Evolutionary conservation across 345 rosid species (phyloP).

Genomic region (Ailanthus altissimus): DNA sequence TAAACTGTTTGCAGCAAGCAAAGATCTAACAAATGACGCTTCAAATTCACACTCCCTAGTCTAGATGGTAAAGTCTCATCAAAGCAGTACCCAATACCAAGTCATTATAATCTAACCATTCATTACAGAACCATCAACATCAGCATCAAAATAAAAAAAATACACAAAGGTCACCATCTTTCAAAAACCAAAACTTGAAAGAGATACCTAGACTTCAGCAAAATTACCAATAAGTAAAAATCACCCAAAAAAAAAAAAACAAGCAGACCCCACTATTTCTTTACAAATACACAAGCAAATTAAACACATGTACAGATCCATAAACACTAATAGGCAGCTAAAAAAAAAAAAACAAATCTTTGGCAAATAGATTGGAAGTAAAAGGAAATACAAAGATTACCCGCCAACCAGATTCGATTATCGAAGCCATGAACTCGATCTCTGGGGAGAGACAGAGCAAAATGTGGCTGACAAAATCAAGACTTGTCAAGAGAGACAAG

Average conservation of each 20-base stretch:
- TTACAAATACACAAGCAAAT: neutral
- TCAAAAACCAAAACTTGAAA: neutral
- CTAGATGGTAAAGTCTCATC: neutral
- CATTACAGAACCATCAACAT: neutral
- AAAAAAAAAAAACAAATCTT: neutral
- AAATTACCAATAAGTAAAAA: neutral
- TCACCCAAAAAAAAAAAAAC: no score
- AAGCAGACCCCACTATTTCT: neutral
- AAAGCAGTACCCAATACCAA: neutral
- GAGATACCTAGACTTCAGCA: neutral
- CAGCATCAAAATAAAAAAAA: slow-evolving; percentile 5
- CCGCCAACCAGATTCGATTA: slow-evolving; percentile 82
- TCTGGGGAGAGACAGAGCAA: slow-evolving; percentile 16
- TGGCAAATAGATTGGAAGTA: neutral
- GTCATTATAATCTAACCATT: neutral
- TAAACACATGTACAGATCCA: slow-evolving; percentile 20
- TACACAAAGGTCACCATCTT: neutral
- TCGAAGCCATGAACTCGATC: slow-evolving; percentile 59
- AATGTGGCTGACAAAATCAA: neutral
- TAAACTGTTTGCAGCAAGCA: neutral
- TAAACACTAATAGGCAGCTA: slow-evolving; percentile 1
- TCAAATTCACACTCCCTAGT: neutral
- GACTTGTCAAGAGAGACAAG: neutral
- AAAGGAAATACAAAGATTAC: slow-evolving; percentile 38
- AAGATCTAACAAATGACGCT: slow-evolving; percentile 2